phyloP scores from a whole-genome alignment of 805 yeast genomes.

The Zygotorulaspora chibaensis region DNA sequence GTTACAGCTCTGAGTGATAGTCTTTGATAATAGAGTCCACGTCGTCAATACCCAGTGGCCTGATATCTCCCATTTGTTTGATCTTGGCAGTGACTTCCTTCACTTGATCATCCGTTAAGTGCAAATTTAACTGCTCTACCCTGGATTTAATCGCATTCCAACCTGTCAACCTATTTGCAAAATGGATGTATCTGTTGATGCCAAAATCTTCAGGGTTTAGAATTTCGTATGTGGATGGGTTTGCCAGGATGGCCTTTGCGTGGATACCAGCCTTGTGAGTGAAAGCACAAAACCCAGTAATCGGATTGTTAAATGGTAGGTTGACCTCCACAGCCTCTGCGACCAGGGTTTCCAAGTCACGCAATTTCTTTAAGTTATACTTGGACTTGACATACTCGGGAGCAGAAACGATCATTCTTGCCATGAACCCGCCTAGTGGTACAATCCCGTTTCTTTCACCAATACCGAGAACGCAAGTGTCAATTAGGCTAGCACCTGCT shows the following conservation, averaged over 20 bases:
- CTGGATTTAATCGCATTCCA: slow-evolving; percentile 99
- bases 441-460: slow-evolving; percentile 99
- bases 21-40: slow-evolving; percentile 95
- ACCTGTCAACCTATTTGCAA: slow-evolving; percentile 96
- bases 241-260: slow-evolving; percentile 97
- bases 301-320: slow-evolving; percentile 96
- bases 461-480: slow-evolving; percentile 94
- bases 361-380: slow-evolving; percentile 89
- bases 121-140: slow-evolving; percentile 92
- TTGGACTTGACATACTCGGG: slow-evolving; percentile 92
- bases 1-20: slow-evolving; percentile 61
- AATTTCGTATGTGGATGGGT: slow-evolving; percentile 96
- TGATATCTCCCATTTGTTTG: slow-evolving; percentile 89
- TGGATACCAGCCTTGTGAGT: slow-evolving; percentile 99
- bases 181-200: slow-evolving; percentile 90
- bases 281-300: slow-evolving; percentile 98
- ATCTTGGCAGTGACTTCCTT: slow-evolving; percentile 93
- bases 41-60: slow-evolving; percentile 92
- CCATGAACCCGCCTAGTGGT: slow-evolving; percentile 96
- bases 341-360: slow-evolving; percentile 92
- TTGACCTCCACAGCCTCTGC: slow-evolving; percentile 97
- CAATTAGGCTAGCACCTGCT: slow-evolving; percentile 94
- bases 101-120: slow-evolving; percentile 86
- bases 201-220: slow-evolving; percentile 94
- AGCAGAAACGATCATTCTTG: slow-evolving; percentile 97